These are phyloP conservation scores for Thelonectria rubi DNA, from an alignment of 2,329 filamentous ascomycete species.

Conservation along the genomic window DNA sequence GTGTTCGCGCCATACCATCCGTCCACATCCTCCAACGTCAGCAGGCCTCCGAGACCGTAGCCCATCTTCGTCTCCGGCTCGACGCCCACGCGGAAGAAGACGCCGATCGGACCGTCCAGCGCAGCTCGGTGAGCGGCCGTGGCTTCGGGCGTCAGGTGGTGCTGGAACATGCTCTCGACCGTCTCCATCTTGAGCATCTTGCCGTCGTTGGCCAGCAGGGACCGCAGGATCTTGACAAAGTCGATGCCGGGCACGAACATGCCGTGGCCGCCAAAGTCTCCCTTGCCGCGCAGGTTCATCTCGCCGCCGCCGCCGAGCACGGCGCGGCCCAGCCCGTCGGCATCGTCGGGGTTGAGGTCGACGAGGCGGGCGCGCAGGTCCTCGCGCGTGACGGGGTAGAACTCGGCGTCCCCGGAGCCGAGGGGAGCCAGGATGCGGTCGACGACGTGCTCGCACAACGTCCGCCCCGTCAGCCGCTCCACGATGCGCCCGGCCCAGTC, in stretches of 20 bases:
- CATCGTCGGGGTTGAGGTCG: conserved; percentile 51
- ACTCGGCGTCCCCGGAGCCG: conserved; percentile 50
- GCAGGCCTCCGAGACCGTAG: conserved; percentile 52
- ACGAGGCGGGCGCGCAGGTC: conserved; percentile 48
- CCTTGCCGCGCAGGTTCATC: conserved; percentile 45
- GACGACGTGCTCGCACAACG: conserved; percentile 55
- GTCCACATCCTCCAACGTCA: conserved; percentile 52
- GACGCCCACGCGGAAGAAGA: conserved; percentile 50
- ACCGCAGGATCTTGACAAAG: conserved; percentile 56
- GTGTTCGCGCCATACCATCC: conserved; percentile 56
- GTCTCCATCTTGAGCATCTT: conserved; percentile 54
- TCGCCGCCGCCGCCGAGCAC: conserved; percentile 47
- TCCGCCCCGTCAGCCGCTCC: conserved; percentile 55
- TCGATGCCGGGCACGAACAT: conserved; percentile 49
- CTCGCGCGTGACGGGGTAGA: conserved; percentile 50
- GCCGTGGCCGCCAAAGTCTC: conserved; percentile 57
- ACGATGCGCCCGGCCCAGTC: conserved; percentile 65
- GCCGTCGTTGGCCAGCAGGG: conserved; percentile 59
- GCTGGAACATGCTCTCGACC: conserved; percentile 56
- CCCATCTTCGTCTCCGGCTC: conserved; percentile 46
- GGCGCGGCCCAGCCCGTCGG: conserved; percentile 46
- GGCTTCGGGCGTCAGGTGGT: conserved; percentile 53
- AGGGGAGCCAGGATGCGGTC: conserved; percentile 56
- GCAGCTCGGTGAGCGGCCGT: conserved; percentile 39
- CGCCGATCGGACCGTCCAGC: conserved; percentile 44